phyloP scores from a whole-genome alignment of 2,329 filamentous ascomycete genomes.

The Cryphonectria parasitica region DNA sequence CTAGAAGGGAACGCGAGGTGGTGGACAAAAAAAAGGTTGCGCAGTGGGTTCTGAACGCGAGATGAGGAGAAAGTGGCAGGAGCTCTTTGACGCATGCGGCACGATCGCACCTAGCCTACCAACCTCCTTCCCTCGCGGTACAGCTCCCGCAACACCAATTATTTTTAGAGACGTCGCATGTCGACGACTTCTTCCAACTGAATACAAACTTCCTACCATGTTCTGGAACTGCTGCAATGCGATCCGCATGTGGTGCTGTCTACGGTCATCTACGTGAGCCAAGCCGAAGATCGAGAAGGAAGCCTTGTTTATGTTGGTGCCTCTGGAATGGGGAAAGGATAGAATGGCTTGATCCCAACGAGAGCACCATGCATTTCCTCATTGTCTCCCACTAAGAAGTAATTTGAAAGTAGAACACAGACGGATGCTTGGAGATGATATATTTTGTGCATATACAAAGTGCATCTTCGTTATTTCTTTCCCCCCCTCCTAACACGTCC shows the following conservation, averaged over 20 bases:
- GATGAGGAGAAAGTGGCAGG: background rate
- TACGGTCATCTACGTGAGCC: background rate
- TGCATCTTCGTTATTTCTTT: background rate
- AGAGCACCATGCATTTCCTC: background rate
- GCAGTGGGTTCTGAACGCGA: background rate
- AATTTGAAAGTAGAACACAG: background rate
- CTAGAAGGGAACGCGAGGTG: background rate
- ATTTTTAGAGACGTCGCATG: background rate
- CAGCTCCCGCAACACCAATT: background rate
- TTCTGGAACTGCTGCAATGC: background rate
- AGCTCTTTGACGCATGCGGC: background rate
- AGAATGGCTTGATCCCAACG: too few species aligned
- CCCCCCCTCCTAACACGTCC: slow-evolving; percentile 66
- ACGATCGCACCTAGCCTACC: background rate
- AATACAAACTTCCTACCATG: background rate
- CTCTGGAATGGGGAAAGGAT: background rate
- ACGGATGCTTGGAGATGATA: slow-evolving; percentile 4
- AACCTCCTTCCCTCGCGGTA: background rate
- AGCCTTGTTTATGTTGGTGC: background rate
- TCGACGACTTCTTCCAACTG: background rate
- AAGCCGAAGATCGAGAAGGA: background rate
- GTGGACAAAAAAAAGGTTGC: background rate
- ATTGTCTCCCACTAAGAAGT: background rate
- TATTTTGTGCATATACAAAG: slow-evolving; percentile 19
- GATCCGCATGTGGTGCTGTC: background rate